These are phyloP conservation scores for Pythium chondricola DNA, from an alignment of 352 stramenopile species.

Conservation along the genomic window DNA sequence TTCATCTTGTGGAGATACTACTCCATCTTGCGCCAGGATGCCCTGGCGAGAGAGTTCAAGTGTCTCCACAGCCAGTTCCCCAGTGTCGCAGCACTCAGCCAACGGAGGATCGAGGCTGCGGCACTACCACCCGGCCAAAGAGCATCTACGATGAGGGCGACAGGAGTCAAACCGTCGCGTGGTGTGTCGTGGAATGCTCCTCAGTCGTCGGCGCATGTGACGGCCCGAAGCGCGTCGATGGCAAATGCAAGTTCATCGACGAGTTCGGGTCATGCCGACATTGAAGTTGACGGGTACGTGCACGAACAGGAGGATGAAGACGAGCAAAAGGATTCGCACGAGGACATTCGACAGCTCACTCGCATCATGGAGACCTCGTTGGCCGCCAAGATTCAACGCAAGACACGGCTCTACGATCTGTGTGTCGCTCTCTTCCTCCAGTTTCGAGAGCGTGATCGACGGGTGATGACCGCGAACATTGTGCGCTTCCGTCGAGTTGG, in stretches of 20 bases:
- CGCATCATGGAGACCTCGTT: slow-evolving; percentile 29
- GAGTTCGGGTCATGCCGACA: neutral
- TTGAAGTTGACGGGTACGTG: slow-evolving; percentile 11
- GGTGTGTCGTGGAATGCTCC: slow-evolving; percentile 12
- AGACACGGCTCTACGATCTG: slow-evolving; percentile 30
- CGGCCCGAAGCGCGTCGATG: slow-evolving; percentile 9
- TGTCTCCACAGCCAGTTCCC: slow-evolving; percentile 16
- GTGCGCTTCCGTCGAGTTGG: slow-evolving; percentile 23
- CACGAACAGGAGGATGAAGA: slow-evolving; percentile 6
- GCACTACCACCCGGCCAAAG: neutral
- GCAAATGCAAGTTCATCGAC: neutral
- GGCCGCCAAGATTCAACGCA: slow-evolving; percentile 27
- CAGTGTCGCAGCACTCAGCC: neutral
- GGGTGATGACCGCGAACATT: slow-evolving; percentile 19
- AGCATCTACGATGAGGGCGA: no score
- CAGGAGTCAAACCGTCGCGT: no score
- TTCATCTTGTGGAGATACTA: slow-evolving; percentile 34
- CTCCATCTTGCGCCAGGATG: slow-evolving; percentile 23
- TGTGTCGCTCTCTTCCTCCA: slow-evolving; percentile 26
- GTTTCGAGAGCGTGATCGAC: slow-evolving; percentile 26
- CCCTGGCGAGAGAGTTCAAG: slow-evolving; percentile 13
- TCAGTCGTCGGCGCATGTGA: neutral
- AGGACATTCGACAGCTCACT: slow-evolving; percentile 17
- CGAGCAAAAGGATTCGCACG: slow-evolving; percentile 1
- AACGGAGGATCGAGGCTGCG: neutral